Base-by-base conservation (phyloP, 2,329 filamentous ascomycete genomes). In the Biscogniauxia mediterranea region DNA sequence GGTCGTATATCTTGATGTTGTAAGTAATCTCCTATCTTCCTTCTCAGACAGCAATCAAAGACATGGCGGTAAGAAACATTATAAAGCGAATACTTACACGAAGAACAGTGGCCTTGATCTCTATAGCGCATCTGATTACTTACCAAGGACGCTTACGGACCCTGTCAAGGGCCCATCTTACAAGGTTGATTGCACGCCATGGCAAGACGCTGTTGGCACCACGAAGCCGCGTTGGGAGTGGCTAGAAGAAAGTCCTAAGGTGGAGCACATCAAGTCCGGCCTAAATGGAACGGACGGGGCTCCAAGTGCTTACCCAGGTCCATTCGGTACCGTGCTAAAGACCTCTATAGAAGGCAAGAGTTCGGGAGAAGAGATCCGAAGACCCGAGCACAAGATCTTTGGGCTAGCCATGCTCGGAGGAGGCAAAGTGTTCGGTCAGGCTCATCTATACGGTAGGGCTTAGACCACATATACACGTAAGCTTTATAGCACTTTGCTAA, bases 1-100 rank as follows among this genome's bases (percentile, higher is more conserved):
- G 75, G 4, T 73, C 75, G 23, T 77, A 76, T 57, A 66, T 76
- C 19, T 56, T 74, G 52, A 55, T 73, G 17, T 74, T 75, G 74
- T 75, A 64, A 59, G 71, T 71, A 19, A 23, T 26, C 42, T 21
- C 11, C n/a, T 46, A 6, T 19, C 7, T 7, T 42, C n/a, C 26
- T 26, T 11, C 15, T 20, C 3, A n/a, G 6, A 19, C 23, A 23
- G 32, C 15, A 54, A 17, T 4, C 25, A 7, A 13, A 23, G 28
- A 55, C 23, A 23, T 13, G 54, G 52, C 32, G 17, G 3, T n/a
- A 46, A n/a, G 23, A 23, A 15, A 17, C 6, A 46, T 46, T 46
- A 46, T 6, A 46, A n/a, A 11, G 17, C 26, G 11, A 3, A 19
- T 5, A 62, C 49, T 21, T 4, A 20, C 52, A n/a, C 6, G 9